These are phyloP conservation scores for Draba incana DNA, from an alignment of 345 rosid species.

Conservation along the genomic window DNA sequence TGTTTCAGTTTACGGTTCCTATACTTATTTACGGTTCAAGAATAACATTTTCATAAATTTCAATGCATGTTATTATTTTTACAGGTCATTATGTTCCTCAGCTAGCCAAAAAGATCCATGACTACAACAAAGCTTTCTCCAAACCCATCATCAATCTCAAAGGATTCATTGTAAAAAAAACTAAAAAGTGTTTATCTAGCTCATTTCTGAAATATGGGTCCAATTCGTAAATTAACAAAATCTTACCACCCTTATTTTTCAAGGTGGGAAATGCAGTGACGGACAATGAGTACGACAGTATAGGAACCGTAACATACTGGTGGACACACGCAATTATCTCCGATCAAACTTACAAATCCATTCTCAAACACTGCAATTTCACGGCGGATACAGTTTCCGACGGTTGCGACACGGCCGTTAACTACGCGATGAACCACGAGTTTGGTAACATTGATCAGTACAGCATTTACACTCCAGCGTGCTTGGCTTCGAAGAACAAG, in stretches of 20 bases:
- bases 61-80: background rate
- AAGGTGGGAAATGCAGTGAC: conserved; percentile 92
- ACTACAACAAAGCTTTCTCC: conserved; percentile 56
- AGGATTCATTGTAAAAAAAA: conserved; percentile 77
- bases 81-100: conserved; percentile 96
- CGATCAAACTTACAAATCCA: conserved; percentile 65
- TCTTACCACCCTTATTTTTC: background rate
- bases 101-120: conserved; percentile 74
- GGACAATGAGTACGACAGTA: conserved; percentile 70
- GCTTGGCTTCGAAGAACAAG: conserved; percentile 43
- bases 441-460: conserved; percentile 84
- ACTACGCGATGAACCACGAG: conserved; percentile 69
- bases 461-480: conserved; percentile 85
- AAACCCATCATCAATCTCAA: conserved; percentile 70
- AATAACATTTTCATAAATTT: background rate
- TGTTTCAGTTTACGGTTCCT: background rate
- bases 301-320: conserved; percentile 87
- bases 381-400: conserved; percentile 47
- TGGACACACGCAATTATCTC: conserved; percentile 94
- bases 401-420: conserved; percentile 59
- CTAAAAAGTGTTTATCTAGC: conserved; percentile 9
- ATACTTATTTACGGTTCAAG: conserved; percentile 7
- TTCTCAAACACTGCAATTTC: conserved; percentile 73
- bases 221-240: conserved; percentile 11
- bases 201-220: background rate